Conservation (phyloP, 2,329 filamentous ascomycete genomes). For the Colletotrichum chlorophyti region DNA sequence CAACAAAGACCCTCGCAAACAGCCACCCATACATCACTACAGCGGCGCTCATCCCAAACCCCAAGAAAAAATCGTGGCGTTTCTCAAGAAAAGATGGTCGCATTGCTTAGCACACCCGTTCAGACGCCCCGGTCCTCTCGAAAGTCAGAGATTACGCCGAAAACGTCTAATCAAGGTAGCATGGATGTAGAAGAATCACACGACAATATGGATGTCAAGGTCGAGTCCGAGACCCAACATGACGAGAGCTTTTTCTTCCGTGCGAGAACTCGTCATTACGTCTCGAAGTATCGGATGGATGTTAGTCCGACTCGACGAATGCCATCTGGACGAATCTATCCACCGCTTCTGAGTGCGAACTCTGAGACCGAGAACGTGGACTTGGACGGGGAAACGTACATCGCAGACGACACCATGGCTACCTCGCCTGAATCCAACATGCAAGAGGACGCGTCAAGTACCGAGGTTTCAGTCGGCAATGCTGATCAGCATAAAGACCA, state of each 20-base stretch:
- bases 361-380: not conserved
- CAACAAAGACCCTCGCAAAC: not conserved
- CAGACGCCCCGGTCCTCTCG: conserved; percentile 19
- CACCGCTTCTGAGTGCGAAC: not conserved
- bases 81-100: not conserved
- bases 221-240: conserved; percentile 36
- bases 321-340: not conserved
- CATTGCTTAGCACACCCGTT: conserved; percentile 13
- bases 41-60: not conserved
- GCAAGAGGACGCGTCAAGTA: no score
- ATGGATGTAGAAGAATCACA: not conserved
- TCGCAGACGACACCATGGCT: conserved; percentile 19
- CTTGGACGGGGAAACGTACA: conserved; percentile 21
- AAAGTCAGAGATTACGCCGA: not conserved
- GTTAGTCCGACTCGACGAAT: not conserved
- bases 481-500: no score
- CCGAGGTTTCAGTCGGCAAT: no score
- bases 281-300: not conserved
- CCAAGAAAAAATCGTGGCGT: not conserved
- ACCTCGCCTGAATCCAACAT: conserved; percentile 6
- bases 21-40: not conserved
- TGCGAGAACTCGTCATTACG: conserved; percentile 20
- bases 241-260: conserved; percentile 43
- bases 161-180: not conserved
- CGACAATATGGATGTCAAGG: not conserved